Evolutionary conservation across 2,329 filamentous ascomycete genomes (phyloP), one percentile per base, ranked within the genome.

Genomic region (Hypoxylon sp.): DNA sequence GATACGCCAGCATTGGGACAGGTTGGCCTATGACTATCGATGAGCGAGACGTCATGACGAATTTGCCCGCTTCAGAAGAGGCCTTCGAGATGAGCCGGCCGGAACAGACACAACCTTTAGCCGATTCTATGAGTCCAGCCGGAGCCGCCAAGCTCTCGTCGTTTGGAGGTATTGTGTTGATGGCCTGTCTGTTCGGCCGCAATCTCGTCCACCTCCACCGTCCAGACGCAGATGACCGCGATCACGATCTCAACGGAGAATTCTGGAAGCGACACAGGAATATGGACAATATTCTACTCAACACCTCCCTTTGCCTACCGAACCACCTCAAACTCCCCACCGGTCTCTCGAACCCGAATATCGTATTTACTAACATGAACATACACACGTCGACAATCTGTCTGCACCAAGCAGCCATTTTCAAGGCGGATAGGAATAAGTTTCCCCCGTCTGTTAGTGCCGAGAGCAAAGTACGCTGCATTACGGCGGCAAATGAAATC

Each of bases 21-120:
- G 95, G 95, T 6, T 98, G 95, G 95, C 95, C 95, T 0, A 94
- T 98, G 91, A 89, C 87, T 0, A 87, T 98, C 56, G 94, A 98
- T 68, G 95, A 99, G 79, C 87, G 86, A 74, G 95, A 99, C 80
- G 92, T 98, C 69, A 84, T 91, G 80, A 96, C 93, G 22, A 91
- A 93, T 69, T 82, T 99, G 24, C 95, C 95, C 2, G 81, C 90
- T 1, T 90, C 90, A 1, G 94, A 98, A 62, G 91, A 97, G 52
- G 89, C 93, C 1, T 99, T 92, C 72, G 85, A 94, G 19, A 89
- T 90, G 79, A 93, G 91, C 78, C 90, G 87, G 48, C 87, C 91
- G 2, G 89, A 94, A 72, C 84, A 87, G 64, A 91, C 91, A 0
- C 84, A 87, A 58, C 87, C 90, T 0, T 81, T 99, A 2, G 77